Conservation (phyloP, 2,329 filamentous ascomycete species). For the Exophiala alcalophila region DNA sequence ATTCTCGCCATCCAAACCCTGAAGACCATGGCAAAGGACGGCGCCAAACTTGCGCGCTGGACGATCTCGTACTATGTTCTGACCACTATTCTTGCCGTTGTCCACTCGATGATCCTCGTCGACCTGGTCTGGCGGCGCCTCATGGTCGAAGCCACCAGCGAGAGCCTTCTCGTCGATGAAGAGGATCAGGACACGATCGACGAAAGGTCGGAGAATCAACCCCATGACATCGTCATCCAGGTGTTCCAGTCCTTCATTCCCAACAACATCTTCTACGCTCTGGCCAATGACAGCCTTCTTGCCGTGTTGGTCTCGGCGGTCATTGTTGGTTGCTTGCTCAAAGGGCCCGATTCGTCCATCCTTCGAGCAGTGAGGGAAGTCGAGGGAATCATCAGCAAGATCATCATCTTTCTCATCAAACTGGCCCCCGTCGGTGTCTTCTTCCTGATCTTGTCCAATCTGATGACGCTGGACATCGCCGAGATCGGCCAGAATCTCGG, state of each 20-base stretch:
- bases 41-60: constrained; percentile 47
- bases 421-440: constrained; percentile 53
- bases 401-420: constrained; percentile 51
- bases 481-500: constrained; percentile 52
- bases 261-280: constrained; percentile 47
- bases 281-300: constrained; percentile 49
- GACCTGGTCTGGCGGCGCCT: constrained; percentile 44
- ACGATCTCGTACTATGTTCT: constrained; percentile 51
- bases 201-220: constrained; percentile 36
- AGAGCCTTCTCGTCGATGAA: constrained; percentile 42
- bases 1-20: constrained; percentile 52
- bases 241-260: constrained; percentile 53
- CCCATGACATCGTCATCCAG: constrained; percentile 47
- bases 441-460: constrained; percentile 53
- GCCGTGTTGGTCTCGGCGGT: constrained; percentile 49
- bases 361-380: constrained; percentile 48
- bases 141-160: constrained; percentile 7
- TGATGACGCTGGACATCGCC: constrained; percentile 49
- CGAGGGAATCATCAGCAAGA: constrained; percentile 47
- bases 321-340: constrained; percentile 49
- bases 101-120: constrained; percentile 47
- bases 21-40: constrained; percentile 46
- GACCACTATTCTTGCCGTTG: constrained; percentile 51
- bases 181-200: constrained; percentile 33
- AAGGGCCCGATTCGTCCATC: constrained; percentile 40